Evolutionary conservation across 23 red algal species (phyloP), one percentile per base, ranked within the genome.

Genomic region (Cyanidium caldarium): DNA sequence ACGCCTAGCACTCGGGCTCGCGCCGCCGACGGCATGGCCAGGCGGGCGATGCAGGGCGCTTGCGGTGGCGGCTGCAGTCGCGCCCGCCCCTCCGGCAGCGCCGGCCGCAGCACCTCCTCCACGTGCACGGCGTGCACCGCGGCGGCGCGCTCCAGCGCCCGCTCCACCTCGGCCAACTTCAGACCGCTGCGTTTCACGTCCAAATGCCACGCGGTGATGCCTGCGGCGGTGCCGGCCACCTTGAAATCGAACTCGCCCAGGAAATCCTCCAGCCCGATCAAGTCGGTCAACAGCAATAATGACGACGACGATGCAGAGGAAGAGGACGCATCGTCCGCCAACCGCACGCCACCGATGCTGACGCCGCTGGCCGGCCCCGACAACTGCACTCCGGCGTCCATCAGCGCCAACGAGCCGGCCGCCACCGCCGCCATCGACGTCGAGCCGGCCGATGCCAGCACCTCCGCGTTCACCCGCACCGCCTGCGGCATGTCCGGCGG

Each of bases 381-480:
- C 5, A 94, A 38, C 17, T 74, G 89, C 43, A 81, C 70, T 0
- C 89, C 89, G 69, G 89, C 81, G 40, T 94, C 78, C 13, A 86
- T 72, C 7, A 94, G 78, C 17, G 89, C 83, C 67, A 94, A 46
- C 1, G 89, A 87, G 33, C 83, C 89, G 17, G 82, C 89, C 58
- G 81, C 85, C 42, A 86, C 89, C 2, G 82, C 68, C 17, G 89
- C 89, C 89, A 94, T 94, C 15, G 89, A 94, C 40, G 77, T 87
- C 26, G 76, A 82, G 42, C 89, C 89, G 65, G 85, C 89, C 25
- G 80, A 85, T 1, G 69, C 82, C 12, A 87, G 40, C 33, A 87
- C 89, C 28, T 87, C 77, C 1, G 82, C 73, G 0, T 80, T 82
- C 33, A 94, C 57, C 19, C 89, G 77, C 38, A 81, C 67, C 0